These are phyloP conservation scores for Aureobasidium subglaciale DNA, from an alignment of 2,329 filamentous ascomycete species.

Conservation along the genomic window DNA sequence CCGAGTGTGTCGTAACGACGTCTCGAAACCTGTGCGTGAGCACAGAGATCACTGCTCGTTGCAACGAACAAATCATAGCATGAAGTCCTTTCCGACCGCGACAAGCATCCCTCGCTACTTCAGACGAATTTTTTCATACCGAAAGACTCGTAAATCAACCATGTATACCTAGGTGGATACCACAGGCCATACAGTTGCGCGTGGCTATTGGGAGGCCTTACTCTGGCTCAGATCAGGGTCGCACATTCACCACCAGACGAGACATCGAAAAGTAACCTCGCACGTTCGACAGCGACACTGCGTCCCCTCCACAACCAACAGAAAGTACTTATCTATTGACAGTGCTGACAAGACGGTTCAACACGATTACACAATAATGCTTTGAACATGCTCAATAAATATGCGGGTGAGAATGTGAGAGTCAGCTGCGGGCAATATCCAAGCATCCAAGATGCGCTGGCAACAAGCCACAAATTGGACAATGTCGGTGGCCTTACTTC, in stretches of 20 bases:
- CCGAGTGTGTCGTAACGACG: too few relatives aligned
- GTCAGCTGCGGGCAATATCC: not conserved
- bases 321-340: not conserved
- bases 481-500: not conserved
- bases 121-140: too few relatives aligned
- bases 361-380: not conserved
- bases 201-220: not conserved
- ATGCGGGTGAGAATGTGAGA: not conserved
- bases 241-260: not conserved
- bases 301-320: not conserved
- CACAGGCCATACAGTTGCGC: not conserved
- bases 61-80: too few relatives aligned
- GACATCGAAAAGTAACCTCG: not conserved
- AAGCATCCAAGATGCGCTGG: conserved; percentile 3
- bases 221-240: not conserved
- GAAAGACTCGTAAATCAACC: too few relatives aligned
- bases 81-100: too few relatives aligned
- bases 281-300: not conserved
- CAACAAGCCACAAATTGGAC: conserved; percentile 6
- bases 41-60: too few relatives aligned
- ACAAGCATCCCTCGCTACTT: too few relatives aligned
- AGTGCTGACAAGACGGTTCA: not conserved
- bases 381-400: not conserved
- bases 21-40: too few relatives aligned
- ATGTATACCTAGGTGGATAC: too few relatives aligned